Conservation (phyloP, 2,329 filamentous ascomycete species). For the Dothiorella sarmentorum region DNA sequence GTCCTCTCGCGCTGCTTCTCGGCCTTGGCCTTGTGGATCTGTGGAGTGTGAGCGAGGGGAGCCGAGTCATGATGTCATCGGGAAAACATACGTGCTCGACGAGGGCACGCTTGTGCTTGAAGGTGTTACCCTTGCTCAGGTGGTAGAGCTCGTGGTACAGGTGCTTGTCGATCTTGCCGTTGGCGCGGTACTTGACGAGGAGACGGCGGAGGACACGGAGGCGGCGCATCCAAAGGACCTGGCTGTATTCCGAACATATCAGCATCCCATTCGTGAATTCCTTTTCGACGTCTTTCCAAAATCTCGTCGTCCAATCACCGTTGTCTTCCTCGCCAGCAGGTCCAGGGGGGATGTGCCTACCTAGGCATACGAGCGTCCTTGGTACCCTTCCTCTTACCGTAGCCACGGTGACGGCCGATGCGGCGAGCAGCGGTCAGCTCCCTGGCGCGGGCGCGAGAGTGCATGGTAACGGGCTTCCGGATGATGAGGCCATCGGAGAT, state of each 20-base stretch:
- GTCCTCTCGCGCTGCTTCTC: slow-evolving; percentile 95
- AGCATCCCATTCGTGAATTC: slow-evolving; percentile 24
- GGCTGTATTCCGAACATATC: slow-evolving; percentile 55
- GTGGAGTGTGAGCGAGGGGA: slow-evolving; percentile 33
- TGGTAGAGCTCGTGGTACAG: slow-evolving; percentile 99
- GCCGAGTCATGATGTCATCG: slow-evolving; percentile 34
- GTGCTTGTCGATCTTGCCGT: slow-evolving; percentile 99
- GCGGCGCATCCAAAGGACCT: slow-evolving; percentile 99
- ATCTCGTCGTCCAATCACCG: not conserved
- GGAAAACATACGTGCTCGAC: slow-evolving; percentile 92
- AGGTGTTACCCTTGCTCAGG: slow-evolving; percentile 99
- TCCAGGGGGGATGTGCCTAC: slow-evolving; percentile 52
- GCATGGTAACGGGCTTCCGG: slow-evolving; percentile 99
- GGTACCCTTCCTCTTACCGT: slow-evolving; percentile 99
- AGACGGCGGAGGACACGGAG: slow-evolving; percentile 98
- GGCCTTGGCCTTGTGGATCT: slow-evolving; percentile 99
- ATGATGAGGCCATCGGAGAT: slow-evolving; percentile 99
- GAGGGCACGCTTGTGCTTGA: slow-evolving; percentile 99
- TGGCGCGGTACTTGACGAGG: slow-evolving; percentile 98
- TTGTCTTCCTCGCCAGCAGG: not conserved
- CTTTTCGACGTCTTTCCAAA: slow-evolving; percentile 21
- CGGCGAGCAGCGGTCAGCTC: slow-evolving; percentile 91
- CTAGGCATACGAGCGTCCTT: slow-evolving; percentile 98
- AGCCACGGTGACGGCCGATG: slow-evolving; percentile 96
- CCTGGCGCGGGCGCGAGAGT: slow-evolving; percentile 94